These are phyloP conservation scores for Spirogloea muscicola DNA, from an alignment of 139 green algal genomes.

Conservation along the genomic window DNA sequence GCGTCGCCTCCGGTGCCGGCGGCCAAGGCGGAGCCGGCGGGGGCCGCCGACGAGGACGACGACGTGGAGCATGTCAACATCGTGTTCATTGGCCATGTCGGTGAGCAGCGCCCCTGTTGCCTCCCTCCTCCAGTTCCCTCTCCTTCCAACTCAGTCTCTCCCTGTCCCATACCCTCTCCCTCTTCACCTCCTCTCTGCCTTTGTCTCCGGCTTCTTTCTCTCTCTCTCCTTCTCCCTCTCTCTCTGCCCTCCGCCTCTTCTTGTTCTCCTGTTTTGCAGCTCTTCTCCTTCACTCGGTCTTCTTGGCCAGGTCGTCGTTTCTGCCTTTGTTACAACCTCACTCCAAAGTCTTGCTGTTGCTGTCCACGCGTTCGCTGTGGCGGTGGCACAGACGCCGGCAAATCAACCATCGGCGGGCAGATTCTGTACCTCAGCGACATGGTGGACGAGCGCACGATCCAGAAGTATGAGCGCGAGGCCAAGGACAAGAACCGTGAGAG, in stretches of 20 bases:
- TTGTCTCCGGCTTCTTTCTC: neutral
- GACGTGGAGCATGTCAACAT: conserved; percentile 93
- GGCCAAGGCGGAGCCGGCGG: too few species aligned
- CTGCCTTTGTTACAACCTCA: too few species aligned
- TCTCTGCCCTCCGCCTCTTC: too few species aligned
- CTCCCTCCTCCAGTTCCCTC: too few species aligned
- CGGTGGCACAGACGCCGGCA: conserved; percentile 74
- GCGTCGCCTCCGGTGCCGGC: too few species aligned
- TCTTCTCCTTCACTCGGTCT: too few species aligned
- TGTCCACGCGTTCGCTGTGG: neutral
- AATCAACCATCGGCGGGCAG: conserved; percentile 94
- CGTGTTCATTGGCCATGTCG: conserved; percentile 99
- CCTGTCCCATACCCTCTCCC: too few species aligned
- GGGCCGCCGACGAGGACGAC: conserved; percentile 37
- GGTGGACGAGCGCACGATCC: conserved; percentile 96
- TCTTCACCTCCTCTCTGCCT: too few species aligned
- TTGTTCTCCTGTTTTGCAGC: neutral
- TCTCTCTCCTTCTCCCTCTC: neutral
- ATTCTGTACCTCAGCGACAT: conserved; percentile 77
- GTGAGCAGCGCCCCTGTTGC: too few species aligned
- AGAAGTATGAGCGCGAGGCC: conserved; percentile 99
- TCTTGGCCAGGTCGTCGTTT: too few species aligned
- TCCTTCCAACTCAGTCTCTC: too few species aligned
- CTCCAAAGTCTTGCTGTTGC: too few species aligned
- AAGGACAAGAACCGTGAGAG: conserved; percentile 99